These are phyloP conservation scores for Cubamyces lactineus DNA, from an alignment of 768 basidiomycete species.

Conservation along the genomic window DNA sequence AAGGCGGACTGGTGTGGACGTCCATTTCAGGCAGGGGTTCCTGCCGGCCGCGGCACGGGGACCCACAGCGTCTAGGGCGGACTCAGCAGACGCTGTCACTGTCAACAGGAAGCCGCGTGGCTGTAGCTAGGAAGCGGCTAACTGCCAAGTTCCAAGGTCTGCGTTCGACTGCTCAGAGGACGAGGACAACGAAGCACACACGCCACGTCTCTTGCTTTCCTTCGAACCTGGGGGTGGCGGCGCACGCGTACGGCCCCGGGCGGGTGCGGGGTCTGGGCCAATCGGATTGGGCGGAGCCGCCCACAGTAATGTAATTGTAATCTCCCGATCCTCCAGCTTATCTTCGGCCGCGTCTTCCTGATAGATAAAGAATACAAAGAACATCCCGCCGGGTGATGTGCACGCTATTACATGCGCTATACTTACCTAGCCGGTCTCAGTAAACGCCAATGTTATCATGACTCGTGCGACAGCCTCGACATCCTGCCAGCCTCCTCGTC, in stretches of 20 bases:
- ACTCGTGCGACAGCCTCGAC: slow-evolving; percentile 7
- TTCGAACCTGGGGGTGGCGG: slow-evolving; percentile 5
- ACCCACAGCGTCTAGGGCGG: slow-evolving; percentile 14
- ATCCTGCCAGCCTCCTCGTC: not conserved
- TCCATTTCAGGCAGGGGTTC: slow-evolving; percentile 11
- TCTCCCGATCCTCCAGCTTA: slow-evolving; percentile 12
- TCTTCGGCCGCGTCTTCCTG: slow-evolving; percentile 4
- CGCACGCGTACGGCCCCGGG: slow-evolving; percentile 1
- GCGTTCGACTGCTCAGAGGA: no score
- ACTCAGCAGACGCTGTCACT: not conserved
- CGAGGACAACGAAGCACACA: no score
- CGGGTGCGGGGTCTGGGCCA: not conserved
- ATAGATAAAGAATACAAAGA: not conserved
- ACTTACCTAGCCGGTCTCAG: not conserved
- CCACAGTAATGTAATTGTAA: not conserved
- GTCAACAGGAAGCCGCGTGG: no score
- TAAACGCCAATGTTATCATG: not conserved
- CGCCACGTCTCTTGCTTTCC: no score
- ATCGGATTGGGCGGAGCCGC: not conserved
- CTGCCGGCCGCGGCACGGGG: slow-evolving; percentile 10
- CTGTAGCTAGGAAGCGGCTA: no score
- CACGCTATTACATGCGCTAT: slow-evolving; percentile 2
- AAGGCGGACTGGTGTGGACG: slow-evolving; percentile 8
- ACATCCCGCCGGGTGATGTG: not conserved
- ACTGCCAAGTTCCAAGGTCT: no score